Percentiles rank a stretch among this genome's conserved stretches.
Conservation (phyloP, 805 yeast genomes). For the Schwanniomyces polymorphus region DNA sequence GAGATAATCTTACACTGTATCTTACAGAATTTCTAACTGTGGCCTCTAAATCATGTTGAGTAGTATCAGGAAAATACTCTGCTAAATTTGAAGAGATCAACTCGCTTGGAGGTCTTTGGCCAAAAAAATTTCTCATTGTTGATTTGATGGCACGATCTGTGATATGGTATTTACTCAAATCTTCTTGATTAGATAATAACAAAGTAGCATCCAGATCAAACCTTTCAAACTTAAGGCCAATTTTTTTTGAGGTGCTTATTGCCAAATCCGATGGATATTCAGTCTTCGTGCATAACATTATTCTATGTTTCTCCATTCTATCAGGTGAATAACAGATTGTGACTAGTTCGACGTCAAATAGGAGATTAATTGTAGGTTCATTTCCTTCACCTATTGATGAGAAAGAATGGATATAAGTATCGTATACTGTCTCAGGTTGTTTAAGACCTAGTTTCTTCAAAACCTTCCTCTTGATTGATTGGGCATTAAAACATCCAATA, state of each 20-base stretch:
- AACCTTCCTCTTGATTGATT: slow-evolving; percentile 69
- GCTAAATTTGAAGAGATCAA: slow-evolving; percentile 85
- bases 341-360: slow-evolving; percentile 78
- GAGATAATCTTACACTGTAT: slow-evolving; percentile 64
- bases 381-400: slow-evolving; percentile 22
- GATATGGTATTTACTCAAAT: slow-evolving; percentile 20
- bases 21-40: slow-evolving; percentile 85
- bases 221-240: slow-evolving; percentile 32
- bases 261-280: slow-evolving; percentile 67
- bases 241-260: slow-evolving; percentile 52
- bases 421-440: slow-evolving; percentile 50
- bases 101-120: slow-evolving; percentile 93
- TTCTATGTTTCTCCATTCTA: slow-evolving; percentile 66
- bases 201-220: slow-evolving; percentile 15
- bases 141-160: slow-evolving; percentile 15
- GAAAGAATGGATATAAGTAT: slow-evolving; percentile 55
- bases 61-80: slow-evolving; percentile 89
- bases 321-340: slow-evolving; percentile 79
- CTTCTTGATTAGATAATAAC: slow-evolving; percentile 14
- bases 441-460: slow-evolving; percentile 56
- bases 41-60: slow-evolving; percentile 65
- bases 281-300: slow-evolving; percentile 63
- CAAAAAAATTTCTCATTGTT: slow-evolving; percentile 55
- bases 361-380: slow-evolving; percentile 30
- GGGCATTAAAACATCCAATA: slow-evolving; percentile 78